A percentile compares a stretch with the other conserved stretches of the same genome.
phyloP scores from a whole-genome alignment of 2,329 filamentous ascomycete species.

The Cucurbitaria berberidis region DNA sequence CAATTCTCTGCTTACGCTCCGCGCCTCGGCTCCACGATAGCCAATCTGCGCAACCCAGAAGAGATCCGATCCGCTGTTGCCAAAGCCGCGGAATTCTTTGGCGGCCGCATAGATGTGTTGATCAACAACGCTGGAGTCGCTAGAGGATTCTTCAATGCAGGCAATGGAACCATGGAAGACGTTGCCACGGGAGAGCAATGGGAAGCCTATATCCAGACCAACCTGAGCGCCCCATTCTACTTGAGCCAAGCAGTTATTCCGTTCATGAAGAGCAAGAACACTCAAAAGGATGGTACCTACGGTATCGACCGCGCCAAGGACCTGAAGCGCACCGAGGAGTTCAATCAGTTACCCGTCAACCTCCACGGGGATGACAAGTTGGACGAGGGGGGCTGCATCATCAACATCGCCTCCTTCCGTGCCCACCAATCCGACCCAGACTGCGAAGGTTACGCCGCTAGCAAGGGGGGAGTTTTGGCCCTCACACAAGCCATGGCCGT shows the following conservation, averaged over 20 bases:
- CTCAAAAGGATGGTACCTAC: constrained; percentile 14
- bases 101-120: constrained; percentile 35
- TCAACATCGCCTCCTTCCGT: constrained; percentile 59
- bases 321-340: constrained; percentile 28
- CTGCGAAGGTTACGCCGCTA: constrained; percentile 57
- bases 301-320: constrained; percentile 23
- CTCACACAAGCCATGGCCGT: constrained; percentile 57
- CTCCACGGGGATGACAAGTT: constrained; percentile 29
- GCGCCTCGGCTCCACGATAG: constrained; percentile 31
- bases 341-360: constrained; percentile 23
- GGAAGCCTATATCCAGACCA: constrained; percentile 31
- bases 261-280: constrained; percentile 28
- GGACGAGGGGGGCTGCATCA: constrained; percentile 37
- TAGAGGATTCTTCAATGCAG: constrained; percentile 29
- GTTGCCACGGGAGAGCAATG: constrained; percentile 28
- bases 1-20: constrained; percentile 43
- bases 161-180: constrained; percentile 34
- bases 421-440: constrained; percentile 57
- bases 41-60: constrained; percentile 48
- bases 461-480: constrained; percentile 58
- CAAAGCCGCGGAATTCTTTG: constrained; percentile 47
- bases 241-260: constrained; percentile 31
- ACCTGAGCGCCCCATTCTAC: constrained; percentile 30
- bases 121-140: constrained; percentile 41
- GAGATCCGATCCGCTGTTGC: constrained; percentile 42